phyloP scores from a whole-genome alignment of 768 basidiomycete genomes.

The Kwoniella dejecticola region DNA sequence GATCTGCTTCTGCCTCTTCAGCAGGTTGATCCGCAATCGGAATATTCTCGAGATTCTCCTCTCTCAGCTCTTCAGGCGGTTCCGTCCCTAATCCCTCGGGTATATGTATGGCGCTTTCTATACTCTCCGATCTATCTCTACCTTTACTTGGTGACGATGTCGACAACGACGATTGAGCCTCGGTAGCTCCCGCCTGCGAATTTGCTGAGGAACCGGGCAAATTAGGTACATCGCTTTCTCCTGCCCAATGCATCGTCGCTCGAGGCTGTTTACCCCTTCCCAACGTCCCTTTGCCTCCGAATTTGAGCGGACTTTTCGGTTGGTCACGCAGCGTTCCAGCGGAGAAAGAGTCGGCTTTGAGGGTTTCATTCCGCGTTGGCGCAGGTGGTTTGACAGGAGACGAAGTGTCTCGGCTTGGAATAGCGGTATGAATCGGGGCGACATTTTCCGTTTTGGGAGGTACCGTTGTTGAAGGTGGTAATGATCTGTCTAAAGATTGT shows the following conservation, averaged over 20 bases:
- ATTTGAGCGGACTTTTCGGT: neutral
- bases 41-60: slow-evolving; percentile 11
- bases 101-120: slow-evolving; percentile 23
- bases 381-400: slow-evolving; percentile 1
- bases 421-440: neutral
- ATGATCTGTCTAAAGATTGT: slow-evolving; percentile 31
- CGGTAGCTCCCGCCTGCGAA: too few relatives aligned
- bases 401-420: neutral
- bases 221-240: slow-evolving; percentile 16
- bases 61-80: slow-evolving; percentile 11
- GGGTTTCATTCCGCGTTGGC: neutral
- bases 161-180: neutral
- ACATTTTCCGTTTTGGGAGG: neutral
- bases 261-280: slow-evolving; percentile 41
- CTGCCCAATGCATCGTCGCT: slow-evolving; percentile 43
- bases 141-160: neutral
- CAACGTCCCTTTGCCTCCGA: slow-evolving; percentile 28
- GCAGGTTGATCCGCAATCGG: neutral
- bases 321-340: neutral
- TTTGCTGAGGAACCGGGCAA: too few relatives aligned
- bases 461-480: slow-evolving; percentile 10
- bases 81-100: neutral
- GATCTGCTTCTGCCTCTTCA: neutral
- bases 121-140: slow-evolving; percentile 23
- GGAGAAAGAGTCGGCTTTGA: neutral